Conservation (phyloP, 2,329 filamentous ascomycete species). For the Pleomassaria siparia region DNA sequence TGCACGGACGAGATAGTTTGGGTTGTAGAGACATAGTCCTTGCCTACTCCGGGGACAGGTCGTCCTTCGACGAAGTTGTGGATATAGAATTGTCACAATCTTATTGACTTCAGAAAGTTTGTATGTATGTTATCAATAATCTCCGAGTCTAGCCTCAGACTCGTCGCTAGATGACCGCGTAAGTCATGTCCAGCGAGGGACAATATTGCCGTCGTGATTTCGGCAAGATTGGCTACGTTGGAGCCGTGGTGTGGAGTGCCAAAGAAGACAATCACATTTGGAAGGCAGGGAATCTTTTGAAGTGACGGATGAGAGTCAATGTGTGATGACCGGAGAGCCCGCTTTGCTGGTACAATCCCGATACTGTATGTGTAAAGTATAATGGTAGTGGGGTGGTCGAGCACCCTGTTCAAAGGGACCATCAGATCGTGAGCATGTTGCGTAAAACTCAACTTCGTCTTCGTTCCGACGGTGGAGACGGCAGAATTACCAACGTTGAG, state of each 20-base stretch:
- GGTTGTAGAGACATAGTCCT: background rate
- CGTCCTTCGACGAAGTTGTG: conserved; percentile 10
- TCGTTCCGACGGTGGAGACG: background rate
- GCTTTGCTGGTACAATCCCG: conserved; percentile 8
- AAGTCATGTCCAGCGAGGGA: conserved; percentile 8
- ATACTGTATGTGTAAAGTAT: conserved; percentile 11
- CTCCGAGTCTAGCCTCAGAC: conserved; percentile 9
- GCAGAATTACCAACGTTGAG: background rate
- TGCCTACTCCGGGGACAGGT: conserved; percentile 6
- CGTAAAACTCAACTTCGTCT: conserved; percentile 4
- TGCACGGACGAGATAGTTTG: background rate
- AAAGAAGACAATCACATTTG: conserved; percentile 13
- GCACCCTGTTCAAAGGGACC: conserved; percentile 8
- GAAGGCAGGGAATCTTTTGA: conserved; percentile 4
- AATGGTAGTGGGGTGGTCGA: conserved; percentile 7
- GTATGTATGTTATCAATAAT: conserved; percentile 9
- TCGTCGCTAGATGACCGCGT: conserved; percentile 3
- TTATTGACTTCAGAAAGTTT: conserved; percentile 9
- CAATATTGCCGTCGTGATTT: conserved; percentile 9
- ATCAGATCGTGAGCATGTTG: conserved; percentile 10
- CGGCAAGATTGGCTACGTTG: conserved; percentile 5
- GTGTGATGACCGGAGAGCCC: conserved; percentile 10
- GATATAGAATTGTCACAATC: conserved; percentile 7
- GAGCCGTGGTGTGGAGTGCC: conserved; percentile 10
- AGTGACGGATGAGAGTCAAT: conserved; percentile 3